Percentiles rank a stretch among this genome's conserved stretches.
These are phyloP conservation scores for Amaranthus hypochondriacus DNA, from an alignment of 148 eudicot species.

Conservation along the genomic window DNA sequence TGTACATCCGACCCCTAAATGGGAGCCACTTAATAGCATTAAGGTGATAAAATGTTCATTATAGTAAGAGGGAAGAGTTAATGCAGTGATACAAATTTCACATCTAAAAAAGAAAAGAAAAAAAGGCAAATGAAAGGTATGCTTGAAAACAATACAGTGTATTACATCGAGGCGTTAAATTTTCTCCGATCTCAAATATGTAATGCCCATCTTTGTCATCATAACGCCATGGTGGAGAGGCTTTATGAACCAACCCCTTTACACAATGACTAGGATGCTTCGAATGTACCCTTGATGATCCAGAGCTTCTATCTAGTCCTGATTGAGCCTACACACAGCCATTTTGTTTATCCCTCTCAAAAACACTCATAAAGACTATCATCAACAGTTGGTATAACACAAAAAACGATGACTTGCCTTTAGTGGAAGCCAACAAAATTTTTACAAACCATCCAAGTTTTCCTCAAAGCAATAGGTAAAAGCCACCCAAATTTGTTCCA, in stretches of 20 bases:
- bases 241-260: constrained; percentile 79
- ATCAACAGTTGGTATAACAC: neutral
- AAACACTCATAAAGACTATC: constrained; percentile 16
- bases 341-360: constrained; percentile 29
- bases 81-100: constrained; percentile 10
- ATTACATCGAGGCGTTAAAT: constrained; percentile 97
- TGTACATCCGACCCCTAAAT: too few species aligned
- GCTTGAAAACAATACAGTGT: constrained; percentile 30
- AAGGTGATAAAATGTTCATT: too few species aligned
- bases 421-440: neutral
- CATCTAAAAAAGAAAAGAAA: neutral
- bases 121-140: constrained; percentile 22
- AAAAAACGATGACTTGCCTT: constrained; percentile 4
- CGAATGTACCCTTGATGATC: constrained; percentile 59
- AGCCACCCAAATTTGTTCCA: neutral
- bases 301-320: constrained; percentile 78
- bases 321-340: constrained; percentile 98
- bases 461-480: neutral
- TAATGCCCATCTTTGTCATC: constrained; percentile 99
- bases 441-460: neutral
- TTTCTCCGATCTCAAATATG: constrained; percentile 92
- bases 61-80: neutral
- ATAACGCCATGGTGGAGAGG: constrained; percentile 95
- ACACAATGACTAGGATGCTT: constrained; percentile 70
- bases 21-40: too few species aligned